phyloP scores from a whole-genome alignment of 2,329 filamentous ascomycete species.

The Drechmeria coniospora region DNA sequence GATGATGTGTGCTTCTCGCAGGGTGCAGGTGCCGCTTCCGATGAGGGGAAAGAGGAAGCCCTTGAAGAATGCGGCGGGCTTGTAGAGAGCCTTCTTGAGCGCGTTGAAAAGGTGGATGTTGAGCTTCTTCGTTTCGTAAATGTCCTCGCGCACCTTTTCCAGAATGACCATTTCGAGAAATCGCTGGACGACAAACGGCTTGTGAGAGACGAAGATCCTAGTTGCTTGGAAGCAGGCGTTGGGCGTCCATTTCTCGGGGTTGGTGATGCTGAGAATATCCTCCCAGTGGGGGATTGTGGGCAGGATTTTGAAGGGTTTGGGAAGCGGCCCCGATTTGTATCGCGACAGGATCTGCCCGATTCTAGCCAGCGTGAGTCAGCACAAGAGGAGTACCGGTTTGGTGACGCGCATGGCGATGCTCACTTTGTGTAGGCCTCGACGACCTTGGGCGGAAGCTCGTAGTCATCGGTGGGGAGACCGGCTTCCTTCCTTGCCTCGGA shows the following conservation, averaged over 20 bases:
- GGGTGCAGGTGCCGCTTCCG: constrained; percentile 69
- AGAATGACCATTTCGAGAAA: constrained; percentile 82
- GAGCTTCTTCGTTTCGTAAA: constrained; percentile 84
- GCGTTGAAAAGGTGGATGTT: constrained; percentile 91
- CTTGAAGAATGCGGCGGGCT: constrained; percentile 93
- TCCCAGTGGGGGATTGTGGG: constrained; percentile 87
- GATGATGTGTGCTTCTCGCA: constrained; percentile 85
- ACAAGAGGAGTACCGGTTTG: not conserved
- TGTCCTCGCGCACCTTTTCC: constrained; percentile 83
- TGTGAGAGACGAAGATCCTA: constrained; percentile 78
- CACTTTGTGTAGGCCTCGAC: constrained; percentile 88
- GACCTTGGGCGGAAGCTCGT: constrained; percentile 79
- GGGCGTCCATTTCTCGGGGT: constrained; percentile 57
- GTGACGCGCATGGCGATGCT: constrained; percentile 7
- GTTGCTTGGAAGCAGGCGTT: constrained; percentile 79
- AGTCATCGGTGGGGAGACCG: constrained; percentile 56
- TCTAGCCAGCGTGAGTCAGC: constrained; percentile 23
- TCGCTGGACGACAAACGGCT: constrained; percentile 62
- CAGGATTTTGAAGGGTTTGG: constrained; percentile 94
- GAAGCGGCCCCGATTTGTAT: constrained; percentile 91
- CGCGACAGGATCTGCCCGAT: constrained; percentile 77
- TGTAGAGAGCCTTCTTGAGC: constrained; percentile 84
- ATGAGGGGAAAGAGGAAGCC: constrained; percentile 87
- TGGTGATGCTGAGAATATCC: constrained; percentile 70
- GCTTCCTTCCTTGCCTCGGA: constrained; percentile 31